phyloP scores from a whole-genome alignment of 495 filamentous ascomycete species.

The Hypoxylon lienhwacheense region DNA sequence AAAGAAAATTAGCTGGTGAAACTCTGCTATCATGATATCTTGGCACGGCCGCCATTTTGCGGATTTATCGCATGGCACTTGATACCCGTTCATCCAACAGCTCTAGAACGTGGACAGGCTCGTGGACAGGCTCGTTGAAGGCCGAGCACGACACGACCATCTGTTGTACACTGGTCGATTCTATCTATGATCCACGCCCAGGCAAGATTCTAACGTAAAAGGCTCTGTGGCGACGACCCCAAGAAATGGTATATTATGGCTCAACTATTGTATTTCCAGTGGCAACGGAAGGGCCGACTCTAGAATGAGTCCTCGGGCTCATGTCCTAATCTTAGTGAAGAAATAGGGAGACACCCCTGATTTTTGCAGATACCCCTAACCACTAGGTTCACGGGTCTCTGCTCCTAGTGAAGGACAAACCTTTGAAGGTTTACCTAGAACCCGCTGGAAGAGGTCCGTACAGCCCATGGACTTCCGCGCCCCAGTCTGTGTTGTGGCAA shows the following conservation, averaged over 20 bases:
- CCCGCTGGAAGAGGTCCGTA: background rate
- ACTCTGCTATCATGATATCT: background rate
- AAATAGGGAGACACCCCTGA: background rate
- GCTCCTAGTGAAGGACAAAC: background rate
- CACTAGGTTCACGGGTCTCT: background rate
- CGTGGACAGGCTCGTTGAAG: too few species aligned
- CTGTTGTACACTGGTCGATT: background rate
- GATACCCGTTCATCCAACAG: background rate
- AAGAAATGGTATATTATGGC: background rate
- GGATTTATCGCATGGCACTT: background rate
- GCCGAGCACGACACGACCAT: too few species aligned
- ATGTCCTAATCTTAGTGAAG: background rate
- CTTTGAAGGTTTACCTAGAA: background rate
- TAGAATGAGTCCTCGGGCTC: background rate
- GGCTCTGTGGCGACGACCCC: too few species aligned
- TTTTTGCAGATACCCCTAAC: background rate
- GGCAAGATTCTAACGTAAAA: too few species aligned
- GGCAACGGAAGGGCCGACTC: background rate
- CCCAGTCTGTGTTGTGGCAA: background rate
- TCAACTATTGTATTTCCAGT: background rate
- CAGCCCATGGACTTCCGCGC: background rate
- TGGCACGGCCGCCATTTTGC: background rate
- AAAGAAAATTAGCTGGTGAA: background rate
- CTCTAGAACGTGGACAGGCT: background rate
- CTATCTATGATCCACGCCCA: too few species aligned